Base-by-base conservation (phyloP, 2,329 filamentous ascomycete genomes). In the Daldinia eschscholtzii region DNA sequence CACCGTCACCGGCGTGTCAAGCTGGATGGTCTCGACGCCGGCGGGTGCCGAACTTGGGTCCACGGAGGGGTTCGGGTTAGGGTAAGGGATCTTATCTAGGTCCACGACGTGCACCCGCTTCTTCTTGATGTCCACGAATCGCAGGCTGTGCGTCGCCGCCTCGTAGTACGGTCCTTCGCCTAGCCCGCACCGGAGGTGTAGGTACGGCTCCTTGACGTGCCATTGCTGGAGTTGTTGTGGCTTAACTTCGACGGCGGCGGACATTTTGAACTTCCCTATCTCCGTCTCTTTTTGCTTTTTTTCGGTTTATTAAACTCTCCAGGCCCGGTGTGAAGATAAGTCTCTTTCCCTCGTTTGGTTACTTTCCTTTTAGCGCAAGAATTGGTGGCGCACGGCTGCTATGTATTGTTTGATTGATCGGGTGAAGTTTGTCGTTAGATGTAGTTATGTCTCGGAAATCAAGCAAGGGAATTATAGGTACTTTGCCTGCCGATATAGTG, bases 61-160 rank as follows among this genome's bases (percentile, higher is more conserved):
- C 23, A 42, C 55, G 52, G 18, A 30, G 15, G 96, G 83, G 74
- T 93, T 30, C n/a, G 62, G 33, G 35, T 55, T 30, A 7, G 52
- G 39, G 39, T 23, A 18, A 18, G 39, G 15, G 7, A 41, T 12
- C 23, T 44, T 53, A 46, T 20, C 55, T 1, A 97, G 83, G 74
- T 93, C 86, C 67, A 96, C 85, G 55, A 87, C 86, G 82, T 96
- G 91, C 52, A 97, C 77, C 68, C 89, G 88, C 77, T 92, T 87
- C 77, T 91, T 89, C 79, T 91, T 91, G 80, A 97, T 94, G 80
- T 98, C 94, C 69, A 94, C 88, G 79, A 93, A 94, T 71, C 92
- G 91, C 65, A 95, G 82, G 53, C 83, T 86, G 78, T 92, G 86
- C 57, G 86, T 88, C 23, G 81, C 82, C 65, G 86, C 82, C 79